Conservation (phyloP, 192 early-diverging fungal genomes). For the Chytriomyces hyalinus region DNA sequence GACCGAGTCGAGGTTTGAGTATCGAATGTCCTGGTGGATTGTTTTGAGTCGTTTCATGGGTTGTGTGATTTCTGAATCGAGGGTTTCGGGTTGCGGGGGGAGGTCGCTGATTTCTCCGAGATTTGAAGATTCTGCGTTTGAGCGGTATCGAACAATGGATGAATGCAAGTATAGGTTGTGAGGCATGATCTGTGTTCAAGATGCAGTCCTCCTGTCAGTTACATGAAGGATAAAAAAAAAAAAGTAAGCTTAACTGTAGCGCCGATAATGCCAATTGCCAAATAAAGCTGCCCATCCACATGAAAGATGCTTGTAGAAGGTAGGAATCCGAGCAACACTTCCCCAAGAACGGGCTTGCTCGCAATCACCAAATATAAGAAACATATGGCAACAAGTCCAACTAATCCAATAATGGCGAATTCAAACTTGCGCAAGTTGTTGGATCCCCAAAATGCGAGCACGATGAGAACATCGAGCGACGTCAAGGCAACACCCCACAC, state of each 20-base stretch:
- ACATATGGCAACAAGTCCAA: slow-evolving; percentile 67
- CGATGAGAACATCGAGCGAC: slow-evolving; percentile 71
- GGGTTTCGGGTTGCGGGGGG: slow-evolving; percentile 14
- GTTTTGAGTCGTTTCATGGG: slow-evolving; percentile 25
- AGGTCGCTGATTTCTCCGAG: slow-evolving; percentile 41
- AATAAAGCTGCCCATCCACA: slow-evolving; percentile 61
- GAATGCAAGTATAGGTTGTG: slow-evolving; percentile 86
- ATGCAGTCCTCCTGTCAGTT: background rate
- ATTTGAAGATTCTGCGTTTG: slow-evolving; percentile 32
- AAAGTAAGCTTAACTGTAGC: slow-evolving; percentile 64
- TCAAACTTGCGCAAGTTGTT: slow-evolving; percentile 72
- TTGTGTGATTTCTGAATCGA: background rate
- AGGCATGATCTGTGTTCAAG: slow-evolving; percentile 69
- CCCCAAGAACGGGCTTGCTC: slow-evolving; percentile 60
- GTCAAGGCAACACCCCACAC: slow-evolving; percentile 79
- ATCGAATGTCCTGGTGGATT: slow-evolving; percentile 53
- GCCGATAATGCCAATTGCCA: slow-evolving; percentile 83
- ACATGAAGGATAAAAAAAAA: background rate
- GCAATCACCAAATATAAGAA: slow-evolving; percentile 68
- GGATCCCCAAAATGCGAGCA: slow-evolving; percentile 67
- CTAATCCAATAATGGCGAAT: slow-evolving; percentile 67
- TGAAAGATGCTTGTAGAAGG: slow-evolving; percentile 64
- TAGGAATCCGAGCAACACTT: slow-evolving; percentile 68
- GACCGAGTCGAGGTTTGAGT: slow-evolving; percentile 68
- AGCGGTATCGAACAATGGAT: slow-evolving; percentile 71